Evolutionary conservation across 192 early-diverging fungal genomes (phyloP), one percentile per base, ranked within the genome.

Genomic region (Gamsiella multidivaricata): DNA sequence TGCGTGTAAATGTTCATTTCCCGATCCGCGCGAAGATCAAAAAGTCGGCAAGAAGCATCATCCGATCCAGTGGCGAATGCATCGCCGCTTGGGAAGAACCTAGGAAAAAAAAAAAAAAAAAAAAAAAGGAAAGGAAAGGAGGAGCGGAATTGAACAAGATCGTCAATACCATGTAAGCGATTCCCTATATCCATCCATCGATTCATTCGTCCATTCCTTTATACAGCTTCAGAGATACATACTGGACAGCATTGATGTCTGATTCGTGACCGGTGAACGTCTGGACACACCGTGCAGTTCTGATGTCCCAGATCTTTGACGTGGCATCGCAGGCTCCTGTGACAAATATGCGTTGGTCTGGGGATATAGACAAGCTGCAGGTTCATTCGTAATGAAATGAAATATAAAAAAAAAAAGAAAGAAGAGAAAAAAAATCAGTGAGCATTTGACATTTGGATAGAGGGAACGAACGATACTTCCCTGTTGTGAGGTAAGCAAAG

Each of bases 11-110:
- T 92, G 84, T 96, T 98, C 42, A 99, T 85, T 80, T 99, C 98
- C 61, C 98, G 88, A 80, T 99, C 98, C 18, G 98, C 98, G 29
- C 98, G 93, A 61, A 99, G 79, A 70, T 99, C 98, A 68, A 98
- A 99, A 33, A 99, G 83, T 54, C 98, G 89, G 86, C 98, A 99
- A n/a, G 94, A 95, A n/a, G 98, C 97, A 80, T 99, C 98, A 82
- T 99, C 98, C 20, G 96, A 98, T 7, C 98, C 98, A 25, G 96
- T 95, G 10, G 95, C 98, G 74, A 99, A 93, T 9, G 98, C 97
- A 80, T 99, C 92, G 18, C 98, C 98, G 70, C 95, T 96, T 25
- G 98, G 98, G 91, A 99, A 99, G 82, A 99, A 99, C 80, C 91
- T 93, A 65, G 34, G 14, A 54, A 0, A 56, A 28, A 39, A 41